These are phyloP conservation scores for Trifolium dubium DNA, from an alignment of 306 rosid genomes.

Conservation along the genomic window DNA sequence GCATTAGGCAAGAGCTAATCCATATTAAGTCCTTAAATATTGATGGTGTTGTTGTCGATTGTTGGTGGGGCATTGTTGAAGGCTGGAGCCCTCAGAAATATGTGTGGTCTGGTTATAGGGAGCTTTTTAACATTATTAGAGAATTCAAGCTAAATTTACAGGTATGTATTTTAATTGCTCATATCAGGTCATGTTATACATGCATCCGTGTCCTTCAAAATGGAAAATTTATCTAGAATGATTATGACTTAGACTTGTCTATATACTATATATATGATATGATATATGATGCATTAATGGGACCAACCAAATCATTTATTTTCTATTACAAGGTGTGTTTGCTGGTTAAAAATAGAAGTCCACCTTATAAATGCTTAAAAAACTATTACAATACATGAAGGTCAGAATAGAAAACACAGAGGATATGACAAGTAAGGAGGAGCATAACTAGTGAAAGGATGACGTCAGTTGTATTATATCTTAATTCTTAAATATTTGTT, in stretches of 20 bases:
- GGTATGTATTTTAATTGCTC: conserved; percentile 52
- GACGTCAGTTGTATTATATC: conserved; percentile 24
- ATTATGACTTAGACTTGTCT: conserved; percentile 14
- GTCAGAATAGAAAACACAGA: conserved; percentile 3
- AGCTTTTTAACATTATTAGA: conserved; percentile 71
- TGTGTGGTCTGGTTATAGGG: conserved; percentile 93
- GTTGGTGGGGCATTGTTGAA: conserved; percentile 99
- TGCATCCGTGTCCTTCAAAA: conserved; percentile 21
- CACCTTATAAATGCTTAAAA: conserved; percentile 27
- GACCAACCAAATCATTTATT: conserved; percentile 28
- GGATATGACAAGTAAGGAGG: conserved; percentile 13
- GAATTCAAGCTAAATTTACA: conserved; percentile 89
- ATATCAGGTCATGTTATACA: conserved; percentile 22
- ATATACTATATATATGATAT: not conserved
- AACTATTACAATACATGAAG: not conserved
- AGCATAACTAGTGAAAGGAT: conserved; percentile 17
- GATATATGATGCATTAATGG: conserved; percentile 14
- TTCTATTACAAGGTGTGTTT: conserved; percentile 11
- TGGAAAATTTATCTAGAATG: conserved; percentile 2
- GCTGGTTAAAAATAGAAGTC: conserved; percentile 14
- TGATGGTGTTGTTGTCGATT: conserved; percentile 85
- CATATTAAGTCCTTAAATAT: conserved; percentile 73
- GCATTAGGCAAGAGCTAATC: conserved; percentile 76
- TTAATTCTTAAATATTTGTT: conserved; percentile 24
- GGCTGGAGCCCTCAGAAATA: conserved; percentile 90